These are phyloP conservation scores for Benincasa hispida DNA, from an alignment of 306 rosid genomes.

Conservation along the genomic window DNA sequence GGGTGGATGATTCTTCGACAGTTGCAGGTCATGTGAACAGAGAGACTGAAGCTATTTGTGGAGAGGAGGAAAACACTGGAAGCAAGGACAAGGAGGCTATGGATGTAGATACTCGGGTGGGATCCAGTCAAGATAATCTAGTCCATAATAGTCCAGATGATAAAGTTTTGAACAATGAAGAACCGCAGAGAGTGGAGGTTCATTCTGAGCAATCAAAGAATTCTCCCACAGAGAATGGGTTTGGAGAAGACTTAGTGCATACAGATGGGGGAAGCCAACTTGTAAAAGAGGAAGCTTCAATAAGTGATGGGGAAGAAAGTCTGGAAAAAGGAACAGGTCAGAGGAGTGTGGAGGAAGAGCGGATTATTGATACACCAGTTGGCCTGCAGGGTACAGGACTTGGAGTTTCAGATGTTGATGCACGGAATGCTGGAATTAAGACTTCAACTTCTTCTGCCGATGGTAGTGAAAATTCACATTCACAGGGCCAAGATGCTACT, in stretches of 20 bases:
- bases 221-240: slow-evolving; percentile 16
- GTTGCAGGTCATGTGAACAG: slow-evolving; percentile 8
- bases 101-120: slow-evolving; percentile 5
- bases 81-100: slow-evolving; percentile 6
- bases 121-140: not conserved
- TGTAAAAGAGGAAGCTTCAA: slow-evolving; percentile 5
- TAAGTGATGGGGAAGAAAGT: slow-evolving; percentile 6
- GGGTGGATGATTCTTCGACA: slow-evolving; percentile 6
- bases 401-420: not conserved
- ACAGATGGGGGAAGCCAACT: slow-evolving; percentile 13
- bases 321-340: slow-evolving; percentile 12
- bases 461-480: slow-evolving; percentile 4
- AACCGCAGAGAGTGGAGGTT: slow-evolving; percentile 17
- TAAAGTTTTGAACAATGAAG: slow-evolving; percentile 7
- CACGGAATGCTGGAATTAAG: slow-evolving; percentile 1
- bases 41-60: slow-evolving; percentile 8
- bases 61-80: slow-evolving; percentile 9
- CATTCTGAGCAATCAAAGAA: slow-evolving; percentile 5
- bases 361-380: not conserved
- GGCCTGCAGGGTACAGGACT: not conserved
- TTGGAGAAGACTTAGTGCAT: slow-evolving; percentile 20
- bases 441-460: not conserved
- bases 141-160: not conserved
- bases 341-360: slow-evolving; percentile 18
- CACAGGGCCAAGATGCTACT: not conserved